Evolutionary conservation across 768 basidiomycete genomes (phyloP).

Genomic region (Cystofilobasidium capitatum): DNA sequence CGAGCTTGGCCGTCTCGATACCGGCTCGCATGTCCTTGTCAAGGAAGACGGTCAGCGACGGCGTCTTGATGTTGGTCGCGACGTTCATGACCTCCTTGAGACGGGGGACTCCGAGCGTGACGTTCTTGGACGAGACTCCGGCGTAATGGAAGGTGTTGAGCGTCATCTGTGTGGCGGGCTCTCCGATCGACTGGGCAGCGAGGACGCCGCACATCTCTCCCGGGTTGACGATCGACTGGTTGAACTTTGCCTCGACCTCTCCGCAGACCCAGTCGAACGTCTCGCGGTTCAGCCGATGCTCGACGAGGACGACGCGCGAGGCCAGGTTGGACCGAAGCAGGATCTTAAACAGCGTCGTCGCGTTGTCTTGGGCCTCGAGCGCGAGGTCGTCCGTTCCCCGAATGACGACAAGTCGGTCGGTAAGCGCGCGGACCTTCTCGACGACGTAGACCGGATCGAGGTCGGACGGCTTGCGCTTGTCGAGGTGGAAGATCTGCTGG

Average conservation of each 20-base stretch:
- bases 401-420: conserved; percentile 70
- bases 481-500: conserved; percentile 92
- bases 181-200: conserved; percentile 96
- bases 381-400: conserved; percentile 71
- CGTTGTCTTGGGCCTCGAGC: conserved; percentile 69
- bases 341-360: conserved; percentile 85
- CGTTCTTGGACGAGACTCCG: conserved; percentile 99
- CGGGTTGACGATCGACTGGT: conserved; percentile 79
- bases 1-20: conserved; percentile 62
- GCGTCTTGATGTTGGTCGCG: conserved; percentile 96
- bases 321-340: conserved; percentile 84
- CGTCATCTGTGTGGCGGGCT: conserved; percentile 99
- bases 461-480: conserved; percentile 84
- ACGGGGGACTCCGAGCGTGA: conserved; percentile 97
- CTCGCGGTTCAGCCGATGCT: conserved; percentile 75
- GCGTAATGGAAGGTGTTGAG: conserved; percentile 97
- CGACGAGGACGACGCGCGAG: conserved; percentile 73
- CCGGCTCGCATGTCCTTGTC: conserved; percentile 59
- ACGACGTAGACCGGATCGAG: conserved; percentile 80
- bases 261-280: conserved; percentile 98
- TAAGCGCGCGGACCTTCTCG: conserved; percentile 63
- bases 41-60: conserved; percentile 86
- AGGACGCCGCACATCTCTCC: conserved; percentile 99
- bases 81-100: conserved; percentile 99
- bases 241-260: conserved; percentile 93